A percentile compares a stretch with the other conserved stretches of the same genome.
Evolutionary conservation across 805 yeast species (phyloP).

Genomic region (Cyberlindnera lachancei): DNA sequence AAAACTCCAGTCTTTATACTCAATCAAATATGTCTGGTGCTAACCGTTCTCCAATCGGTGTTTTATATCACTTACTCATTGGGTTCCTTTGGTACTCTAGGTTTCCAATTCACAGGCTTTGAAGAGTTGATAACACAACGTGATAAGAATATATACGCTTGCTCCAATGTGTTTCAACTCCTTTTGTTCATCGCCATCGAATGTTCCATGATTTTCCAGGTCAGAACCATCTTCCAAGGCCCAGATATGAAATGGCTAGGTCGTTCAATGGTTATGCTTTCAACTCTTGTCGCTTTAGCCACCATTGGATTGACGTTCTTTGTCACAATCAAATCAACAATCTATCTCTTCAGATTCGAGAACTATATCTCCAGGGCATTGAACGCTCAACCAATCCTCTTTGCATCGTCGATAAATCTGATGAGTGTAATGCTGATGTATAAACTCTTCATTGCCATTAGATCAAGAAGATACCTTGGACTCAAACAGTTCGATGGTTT

Average conservation of each 20-base stretch:
- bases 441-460: slow-evolving; percentile 65
- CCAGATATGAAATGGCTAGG: slow-evolving; percentile 40
- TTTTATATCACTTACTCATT: slow-evolving; percentile 48
- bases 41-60: slow-evolving; percentile 52
- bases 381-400: slow-evolving; percentile 52
- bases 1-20: slow-evolving; percentile 67
- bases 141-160: slow-evolving; percentile 46
- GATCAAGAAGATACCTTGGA: slow-evolving; percentile 70
- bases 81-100: slow-evolving; percentile 43
- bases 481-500: slow-evolving; percentile 74
- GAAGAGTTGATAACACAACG: slow-evolving; percentile 28
- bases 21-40: slow-evolving; percentile 53
- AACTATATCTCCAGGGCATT: slow-evolving; percentile 31
- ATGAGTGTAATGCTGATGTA: slow-evolving; percentile 51
- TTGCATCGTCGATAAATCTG: slow-evolving; percentile 60
- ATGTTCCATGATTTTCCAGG: slow-evolving; percentile 62
- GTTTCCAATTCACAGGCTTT: slow-evolving; percentile 41
- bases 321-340: slow-evolving; percentile 38
- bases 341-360: slow-evolving; percentile 24
- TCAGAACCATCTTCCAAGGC: slow-evolving; percentile 59
- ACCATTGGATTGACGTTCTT: slow-evolving; percentile 54
- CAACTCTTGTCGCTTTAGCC: slow-evolving; percentile 41
- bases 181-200: slow-evolving; percentile 57
- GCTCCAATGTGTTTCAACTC: slow-evolving; percentile 53
- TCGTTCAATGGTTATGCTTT: slow-evolving; percentile 27